Conservation (phyloP, 805 yeast genomes). For the Candida hispaniensis region DNA sequence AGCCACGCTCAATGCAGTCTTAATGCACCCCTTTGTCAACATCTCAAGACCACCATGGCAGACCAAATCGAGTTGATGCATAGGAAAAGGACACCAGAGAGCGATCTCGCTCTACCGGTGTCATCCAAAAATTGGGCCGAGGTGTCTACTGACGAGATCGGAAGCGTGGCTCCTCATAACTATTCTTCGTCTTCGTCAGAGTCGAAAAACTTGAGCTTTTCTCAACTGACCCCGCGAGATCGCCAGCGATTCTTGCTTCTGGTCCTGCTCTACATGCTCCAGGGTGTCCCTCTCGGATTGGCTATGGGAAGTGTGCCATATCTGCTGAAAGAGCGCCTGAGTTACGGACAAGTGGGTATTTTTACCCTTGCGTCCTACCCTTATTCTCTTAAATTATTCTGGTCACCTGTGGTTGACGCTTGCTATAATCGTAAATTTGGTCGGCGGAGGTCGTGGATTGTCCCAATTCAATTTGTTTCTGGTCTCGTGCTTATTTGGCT, state of each 20-base stretch:
- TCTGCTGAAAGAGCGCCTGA: conserved; percentile 65
- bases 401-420: conserved; percentile 97
- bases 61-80: conserved; percentile 15
- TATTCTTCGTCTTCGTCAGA: conserved; percentile 13
- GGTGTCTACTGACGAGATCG: conserved; percentile 7
- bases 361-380: conserved; percentile 92
- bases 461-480: conserved; percentile 80
- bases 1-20: no score
- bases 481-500: conserved; percentile 55
- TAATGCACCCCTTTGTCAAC: no score
- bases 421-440: conserved; percentile 58
- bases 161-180: conserved; percentile 7
- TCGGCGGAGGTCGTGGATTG: conserved; percentile 84
- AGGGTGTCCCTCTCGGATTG: conserved; percentile 94
- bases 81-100: conserved; percentile 14
- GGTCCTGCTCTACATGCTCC: conserved; percentile 67
- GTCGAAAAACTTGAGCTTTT: conserved; percentile 21
- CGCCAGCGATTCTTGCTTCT: conserved; percentile 65
- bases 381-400: conserved; percentile 77
- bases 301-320: conserved; percentile 95
- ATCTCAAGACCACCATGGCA: no score
- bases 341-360: conserved; percentile 82
- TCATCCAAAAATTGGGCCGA: conserved; percentile 20
- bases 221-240: conserved; percentile 36
- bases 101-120: conserved; percentile 17